These are phyloP conservation scores for Dovyalis caffra DNA, from an alignment of 345 rosid species.

Conservation along the genomic window DNA sequence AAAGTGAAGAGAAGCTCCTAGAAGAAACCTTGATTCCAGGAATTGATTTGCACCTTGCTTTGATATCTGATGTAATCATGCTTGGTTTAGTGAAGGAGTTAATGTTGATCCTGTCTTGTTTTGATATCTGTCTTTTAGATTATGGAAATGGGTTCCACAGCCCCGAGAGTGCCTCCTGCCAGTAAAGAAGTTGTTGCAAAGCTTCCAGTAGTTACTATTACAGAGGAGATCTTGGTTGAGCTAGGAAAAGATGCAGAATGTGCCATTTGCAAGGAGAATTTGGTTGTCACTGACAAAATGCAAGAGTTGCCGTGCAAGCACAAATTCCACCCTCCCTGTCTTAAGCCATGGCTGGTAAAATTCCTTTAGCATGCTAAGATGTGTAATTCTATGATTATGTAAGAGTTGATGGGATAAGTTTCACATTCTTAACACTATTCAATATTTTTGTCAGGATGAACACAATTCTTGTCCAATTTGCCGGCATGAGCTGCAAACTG, in stretches of 20 bases:
- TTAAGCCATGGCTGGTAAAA: constrained; percentile 99
- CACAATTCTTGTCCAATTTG: constrained; percentile 98
- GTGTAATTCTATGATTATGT: neutral
- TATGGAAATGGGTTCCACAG: constrained; percentile 42
- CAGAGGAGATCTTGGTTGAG: constrained; percentile 59
- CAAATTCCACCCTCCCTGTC: constrained; percentile 87
- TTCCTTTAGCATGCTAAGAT: constrained; percentile 3
- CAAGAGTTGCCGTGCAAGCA: constrained; percentile 97
- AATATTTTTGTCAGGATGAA: constrained; percentile 55
- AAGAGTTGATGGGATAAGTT: neutral
- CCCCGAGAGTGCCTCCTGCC: constrained; percentile 84
- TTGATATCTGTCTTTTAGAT: constrained; percentile 31
- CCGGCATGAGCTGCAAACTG: constrained; percentile 81
- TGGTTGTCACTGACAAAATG: constrained; percentile 72
- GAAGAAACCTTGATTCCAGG: neutral
- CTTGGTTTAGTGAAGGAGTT: constrained; percentile 3
- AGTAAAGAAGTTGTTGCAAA: constrained; percentile 91
- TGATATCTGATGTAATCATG: neutral
- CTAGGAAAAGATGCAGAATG: constrained; percentile 75
- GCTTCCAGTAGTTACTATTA: constrained; percentile 66
- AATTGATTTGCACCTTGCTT: too few species aligned
- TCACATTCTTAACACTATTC: neutral
- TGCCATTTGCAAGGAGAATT: constrained; percentile 84
- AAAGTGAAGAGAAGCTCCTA: neutral
- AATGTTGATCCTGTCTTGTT: neutral